Base-by-base conservation (phyloP, 2,329 filamentous ascomycete species). In the Cordyceps sp. region DNA sequence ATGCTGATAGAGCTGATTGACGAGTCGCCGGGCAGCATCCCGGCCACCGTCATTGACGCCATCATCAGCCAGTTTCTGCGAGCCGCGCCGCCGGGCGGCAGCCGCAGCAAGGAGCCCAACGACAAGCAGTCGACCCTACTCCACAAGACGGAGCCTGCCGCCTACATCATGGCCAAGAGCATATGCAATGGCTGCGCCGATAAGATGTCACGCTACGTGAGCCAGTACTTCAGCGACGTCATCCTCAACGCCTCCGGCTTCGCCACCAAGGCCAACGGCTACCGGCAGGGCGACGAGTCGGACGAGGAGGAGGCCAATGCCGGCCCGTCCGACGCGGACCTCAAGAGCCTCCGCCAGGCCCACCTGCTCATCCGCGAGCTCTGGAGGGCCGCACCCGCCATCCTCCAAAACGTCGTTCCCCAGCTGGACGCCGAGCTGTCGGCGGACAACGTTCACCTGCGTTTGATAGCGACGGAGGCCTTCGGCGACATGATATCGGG, bases 161-260 rank as follows among this genome's bases (percentile, higher is more conserved):
- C 90, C 2, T 98, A 98, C 58, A 79, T 90, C 48, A 93, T 96
- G 80, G 88, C 90, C 16, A 93, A 92, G 55, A 82, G 81, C 3
- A 77, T 98, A 28, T 98, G 90, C 60, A 90, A 85, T 45, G 71
- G 71, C 14, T 92, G 78, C 43, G 74, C 82, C 1, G 88, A 94
- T 43, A 92, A 92, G 55, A 94, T 98, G 88, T 78, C 84, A 1
- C 78, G 85, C 38, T 84, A 92, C 42, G 78, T 96, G 34, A 88
- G 84, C 42, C 85, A 93, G 47, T 98, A 96, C 53, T 98, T 98
- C 52, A 93, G 85, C 54, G 85, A 93, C 35, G 85, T 96, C 32
- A 92, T 98, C 36, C 75, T 96, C 38, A 85, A 94, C 48, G 81
- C 85, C 4, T 85, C 76, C 24, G 71, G 62, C 10, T 65, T 71